Evolutionary conservation across 805 yeast genomes (phyloP).

Genomic region (Barnettozyma botsteinii): DNA sequence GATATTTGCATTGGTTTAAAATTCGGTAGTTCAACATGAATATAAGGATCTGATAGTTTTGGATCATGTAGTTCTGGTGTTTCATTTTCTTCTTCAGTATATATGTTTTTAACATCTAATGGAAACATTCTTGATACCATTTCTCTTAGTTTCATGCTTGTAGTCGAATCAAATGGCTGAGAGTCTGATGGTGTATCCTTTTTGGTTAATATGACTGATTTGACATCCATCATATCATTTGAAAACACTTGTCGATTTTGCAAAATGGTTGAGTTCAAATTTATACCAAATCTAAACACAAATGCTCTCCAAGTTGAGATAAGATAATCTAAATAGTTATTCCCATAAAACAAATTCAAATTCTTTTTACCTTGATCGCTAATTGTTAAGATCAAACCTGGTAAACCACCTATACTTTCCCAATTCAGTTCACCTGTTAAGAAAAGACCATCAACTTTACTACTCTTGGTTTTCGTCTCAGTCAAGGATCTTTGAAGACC

Average conservation of each 20-base stretch:
- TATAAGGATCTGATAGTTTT: conserved; percentile 26
- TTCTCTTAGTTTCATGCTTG: conserved; percentile 8
- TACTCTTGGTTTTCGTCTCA: conserved; percentile 51
- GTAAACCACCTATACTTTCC: conserved; percentile 84
- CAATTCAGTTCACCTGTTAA: conserved; percentile 75
- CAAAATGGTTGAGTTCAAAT: conserved; percentile 32
- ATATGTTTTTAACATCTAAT: conserved; percentile 33
- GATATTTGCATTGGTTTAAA: conserved; percentile 29
- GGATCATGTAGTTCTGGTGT: conserved; percentile 28
- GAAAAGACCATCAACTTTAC: conserved; percentile 59
- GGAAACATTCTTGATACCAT: conserved; percentile 56
- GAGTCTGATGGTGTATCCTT: conserved; percentile 1
- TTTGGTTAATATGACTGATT: conserved; percentile 11
- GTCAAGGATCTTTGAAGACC: conserved; percentile 76
- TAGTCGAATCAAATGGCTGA: conserved; percentile 1
- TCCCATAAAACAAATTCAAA: conserved; percentile 51
- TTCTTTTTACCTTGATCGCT: conserved; percentile 68
- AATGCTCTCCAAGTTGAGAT: conserved; percentile 83
- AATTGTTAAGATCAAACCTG: conserved; percentile 79
- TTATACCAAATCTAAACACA: conserved; percentile 72
- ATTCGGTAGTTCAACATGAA: conserved; percentile 33
- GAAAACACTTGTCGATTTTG: conserved; percentile 20
- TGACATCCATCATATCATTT: conserved; percentile 31
- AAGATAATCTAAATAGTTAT: conserved; percentile 43
- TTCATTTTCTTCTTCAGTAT: conserved; percentile 29